These are phyloP conservation scores for Cladorrhinum sp. DNA, from an alignment of 2,329 filamentous ascomycete genomes.

Conservation along the genomic window DNA sequence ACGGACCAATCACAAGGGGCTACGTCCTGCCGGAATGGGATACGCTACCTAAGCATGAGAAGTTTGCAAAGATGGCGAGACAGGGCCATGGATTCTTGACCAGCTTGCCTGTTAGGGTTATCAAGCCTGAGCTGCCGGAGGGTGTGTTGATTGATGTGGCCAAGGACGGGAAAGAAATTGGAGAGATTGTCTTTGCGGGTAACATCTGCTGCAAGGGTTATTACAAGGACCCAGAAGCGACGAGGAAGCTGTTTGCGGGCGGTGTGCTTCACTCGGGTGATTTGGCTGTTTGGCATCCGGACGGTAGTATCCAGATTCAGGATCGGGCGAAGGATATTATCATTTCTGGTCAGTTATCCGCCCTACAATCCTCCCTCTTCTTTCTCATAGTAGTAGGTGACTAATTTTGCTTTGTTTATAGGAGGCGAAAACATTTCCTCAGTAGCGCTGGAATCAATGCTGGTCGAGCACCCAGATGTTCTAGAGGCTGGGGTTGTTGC, in stretches of 20 bases:
- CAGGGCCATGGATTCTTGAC: conserved; percentile 92
- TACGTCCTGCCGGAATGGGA: conserved; percentile 88
- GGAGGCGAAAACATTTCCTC: conserved; percentile 97
- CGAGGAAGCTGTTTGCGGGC: conserved; percentile 80
- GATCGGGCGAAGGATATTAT: conserved; percentile 98
- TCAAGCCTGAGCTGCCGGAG: conserved; percentile 72
- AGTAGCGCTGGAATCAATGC: conserved; percentile 84
- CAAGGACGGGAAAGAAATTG: conserved; percentile 48
- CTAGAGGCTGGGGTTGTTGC: conserved; percentile 90
- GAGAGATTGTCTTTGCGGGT: conserved; percentile 69
- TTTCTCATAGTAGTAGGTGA: background rate
- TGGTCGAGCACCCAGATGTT: conserved; percentile 82
- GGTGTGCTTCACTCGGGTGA: conserved; percentile 88
- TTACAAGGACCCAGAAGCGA: conserved; percentile 85
- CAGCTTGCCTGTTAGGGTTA: conserved; percentile 73
- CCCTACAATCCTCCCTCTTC: conserved; percentile 25
- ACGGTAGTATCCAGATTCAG: conserved; percentile 86
- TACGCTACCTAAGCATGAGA: conserved; percentile 67
- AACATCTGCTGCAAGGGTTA: conserved; percentile 94
- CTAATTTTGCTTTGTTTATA: conserved; percentile 31
- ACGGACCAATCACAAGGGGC: conserved; percentile 92
- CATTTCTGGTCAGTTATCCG: conserved; percentile 67
- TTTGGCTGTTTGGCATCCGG: conserved; percentile 86
- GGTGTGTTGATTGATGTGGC: conserved; percentile 54
- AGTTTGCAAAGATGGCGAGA: conserved; percentile 85